Evolutionary conservation across 345 rosid genomes (phyloP), one percentile per base, ranked within the genome.

Genomic region (Cardamine resedifolia): DNA sequence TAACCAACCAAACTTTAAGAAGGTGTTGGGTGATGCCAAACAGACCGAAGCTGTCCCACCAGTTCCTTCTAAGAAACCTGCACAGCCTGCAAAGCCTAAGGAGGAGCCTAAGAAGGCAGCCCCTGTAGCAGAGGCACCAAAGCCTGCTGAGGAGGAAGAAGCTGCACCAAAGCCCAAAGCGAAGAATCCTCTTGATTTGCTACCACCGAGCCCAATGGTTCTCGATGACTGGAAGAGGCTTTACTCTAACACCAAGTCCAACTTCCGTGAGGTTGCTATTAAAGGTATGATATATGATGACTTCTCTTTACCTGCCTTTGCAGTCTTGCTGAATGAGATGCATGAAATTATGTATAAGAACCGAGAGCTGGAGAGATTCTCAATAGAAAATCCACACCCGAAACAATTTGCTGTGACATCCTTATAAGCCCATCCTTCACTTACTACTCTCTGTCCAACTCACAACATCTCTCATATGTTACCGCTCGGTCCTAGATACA

Each of bases 171-270:
- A 78, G 68, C 81, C 81, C 36, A 78, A 78, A 69, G 56, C 96
- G n/a, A 91, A 94, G 84, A 94, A 91, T 67, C 92, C 92, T 55
- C 98, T 94, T 34, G 98, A 94, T 68, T 81, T 88, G 69, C 83
- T 94, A 68, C 97, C 96, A 28, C 96, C 97, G 0, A 90, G 97
- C 80, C 82, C 81, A 83, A 94, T 94, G 98, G 67, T 94, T 26
- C 83, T 94, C 9, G 97, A 94, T 79, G 97, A 94, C 1, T 94
- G 98, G 98, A 94, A 94, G 89, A 89, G 98, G 87, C 96, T 94
- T 9, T 91, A 91, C 81, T 94, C 98, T 0, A 91, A 94, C 83
- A 94, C 98, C 56, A 94, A 91, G 73, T 80, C 89, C 62, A 94
- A 94, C 79, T 94, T 94, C 89, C 98, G 97, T 18, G 95, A 94